Evolutionary conservation across 345 rosid genomes (phyloP).

Genomic region (Eucalyptus camaldulensis): DNA sequence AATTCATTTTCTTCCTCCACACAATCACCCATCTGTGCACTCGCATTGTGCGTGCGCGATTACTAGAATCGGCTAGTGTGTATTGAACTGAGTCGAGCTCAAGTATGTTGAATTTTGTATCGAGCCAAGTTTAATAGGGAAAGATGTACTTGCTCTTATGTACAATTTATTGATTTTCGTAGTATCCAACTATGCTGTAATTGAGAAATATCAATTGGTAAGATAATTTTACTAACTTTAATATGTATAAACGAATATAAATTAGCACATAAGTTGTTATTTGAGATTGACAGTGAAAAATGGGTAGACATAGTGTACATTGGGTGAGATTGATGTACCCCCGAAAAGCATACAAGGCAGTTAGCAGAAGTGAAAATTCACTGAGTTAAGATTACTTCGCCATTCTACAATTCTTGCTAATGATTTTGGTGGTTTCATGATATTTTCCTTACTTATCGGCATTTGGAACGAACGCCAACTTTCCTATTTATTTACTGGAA

Average conservation of each 20-base stretch:
- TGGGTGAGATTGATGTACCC: neutral
- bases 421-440: neutral
- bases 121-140: neutral
- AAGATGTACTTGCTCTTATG: neutral
- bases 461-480: neutral
- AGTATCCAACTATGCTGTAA: neutral
- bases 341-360: neutral
- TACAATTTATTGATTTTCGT: neutral
- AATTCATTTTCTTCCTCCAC: neutral
- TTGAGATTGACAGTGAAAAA: neutral
- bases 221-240: neutral
- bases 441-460: neutral
- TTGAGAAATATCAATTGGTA: neutral
- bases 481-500: neutral
- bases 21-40: neutral
- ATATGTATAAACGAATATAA: neutral
- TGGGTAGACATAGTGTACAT: neutral
- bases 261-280: neutral
- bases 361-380: neutral
- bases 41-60: rapidly evolving
- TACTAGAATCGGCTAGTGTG: neutral
- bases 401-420: neutral
- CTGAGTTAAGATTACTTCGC: neutral
- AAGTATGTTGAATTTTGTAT: neutral
- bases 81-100: neutral